Base-by-base conservation (phyloP, 768 basidiomycete genomes). In the Amanita rimosa region DNA sequence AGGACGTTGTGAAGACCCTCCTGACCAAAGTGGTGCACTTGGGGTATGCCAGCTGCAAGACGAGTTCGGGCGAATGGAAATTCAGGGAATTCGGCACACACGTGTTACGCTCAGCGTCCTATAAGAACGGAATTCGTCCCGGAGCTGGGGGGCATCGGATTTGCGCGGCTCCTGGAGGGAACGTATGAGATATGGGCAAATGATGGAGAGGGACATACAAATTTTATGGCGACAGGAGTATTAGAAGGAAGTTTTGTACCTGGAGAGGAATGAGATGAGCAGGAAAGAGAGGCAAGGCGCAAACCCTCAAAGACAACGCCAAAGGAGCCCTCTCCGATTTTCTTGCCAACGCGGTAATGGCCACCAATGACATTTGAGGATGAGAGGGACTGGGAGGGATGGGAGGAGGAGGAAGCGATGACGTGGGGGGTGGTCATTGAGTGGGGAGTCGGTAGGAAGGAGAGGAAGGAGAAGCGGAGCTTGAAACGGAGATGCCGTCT, bases 301-400 rank as follows among this genome's bases (percentile, higher is more conserved):
- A 44, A 61, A 93, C 96, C 85, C 77, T 97, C 84, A 67, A 96
- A 91, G 53, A 98, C 85, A 55, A 98, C 95, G 59, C 95, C 95
- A 63, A 99, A 99, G n/a, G 85, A 89, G 44, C 95, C 95, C 69
- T 99, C 95, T 42, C 95, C 95, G 64, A 98, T 95, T 81, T 97
- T 97, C 77, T 95, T 93, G 44, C 95, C 95, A 45, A 98, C 93
- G 54, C 87, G 77, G 62, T 79, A 89, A 63, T 87, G 79, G 58
- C 73, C 80, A 37, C 86, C 86, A 51, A 89, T 83, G 63, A 89
- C 79, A 64, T 81, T 85, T 35, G 78, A 82, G 26, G 74, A 74
- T 24, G 76, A 72, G 42, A 78, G 68, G 41, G 79, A 73, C 59
- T 79, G 78, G 14, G 79, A 74, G 45, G 77, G 80, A 65, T 85